A percentile compares a stretch with the other conserved stretches of the same genome.
phyloP scores from a whole-genome alignment of 495 filamentous ascomycete genomes.

The Penicillium paradoxum region DNA sequence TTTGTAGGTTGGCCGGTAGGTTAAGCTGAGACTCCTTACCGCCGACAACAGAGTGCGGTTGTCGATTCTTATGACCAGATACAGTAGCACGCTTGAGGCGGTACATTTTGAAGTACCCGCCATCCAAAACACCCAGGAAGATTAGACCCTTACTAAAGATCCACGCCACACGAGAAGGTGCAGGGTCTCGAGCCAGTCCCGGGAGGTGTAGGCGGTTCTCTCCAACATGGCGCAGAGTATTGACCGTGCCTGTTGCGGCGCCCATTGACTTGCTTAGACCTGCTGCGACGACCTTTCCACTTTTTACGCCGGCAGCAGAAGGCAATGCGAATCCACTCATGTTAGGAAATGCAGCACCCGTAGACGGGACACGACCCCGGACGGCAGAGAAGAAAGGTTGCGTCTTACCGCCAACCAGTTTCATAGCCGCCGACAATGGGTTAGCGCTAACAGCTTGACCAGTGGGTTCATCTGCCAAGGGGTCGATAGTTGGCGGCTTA shows the following conservation, averaged over 20 bases:
- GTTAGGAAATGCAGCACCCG: conserved; percentile 45
- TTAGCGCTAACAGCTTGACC: conserved; percentile 53
- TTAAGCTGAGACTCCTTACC: conserved; percentile 61
- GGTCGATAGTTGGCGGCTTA: conserved; percentile 26
- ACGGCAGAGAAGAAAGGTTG: conserved; percentile 56
- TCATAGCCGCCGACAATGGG: conserved; percentile 60
- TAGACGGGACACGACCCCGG: conserved; percentile 44
- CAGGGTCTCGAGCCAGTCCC: conserved; percentile 42
- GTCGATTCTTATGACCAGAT: conserved; percentile 37
- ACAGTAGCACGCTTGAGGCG: conserved; percentile 48
- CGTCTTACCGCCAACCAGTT: conserved; percentile 50
- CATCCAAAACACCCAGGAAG: conserved; percentile 36
- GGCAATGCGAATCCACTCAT: conserved; percentile 48
- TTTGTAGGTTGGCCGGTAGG: conserved; percentile 44
- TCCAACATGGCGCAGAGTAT: conserved; percentile 72
- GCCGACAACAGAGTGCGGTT: conserved; percentile 50
- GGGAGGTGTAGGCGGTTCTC: conserved; percentile 80
- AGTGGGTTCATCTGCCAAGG: conserved; percentile 36
- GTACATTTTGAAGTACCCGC: conserved; percentile 57
- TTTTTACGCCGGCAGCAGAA: conserved; percentile 63
- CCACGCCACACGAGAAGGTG: conserved; percentile 40
- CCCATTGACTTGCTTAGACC: conserved; percentile 80
- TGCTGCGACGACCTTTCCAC: conserved; percentile 74
- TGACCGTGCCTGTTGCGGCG: conserved; percentile 71
- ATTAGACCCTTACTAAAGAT: conserved; percentile 31